phyloP scores from a whole-genome alignment of 2,329 filamentous ascomycete genomes.

The Cordyceps javanica region DNA sequence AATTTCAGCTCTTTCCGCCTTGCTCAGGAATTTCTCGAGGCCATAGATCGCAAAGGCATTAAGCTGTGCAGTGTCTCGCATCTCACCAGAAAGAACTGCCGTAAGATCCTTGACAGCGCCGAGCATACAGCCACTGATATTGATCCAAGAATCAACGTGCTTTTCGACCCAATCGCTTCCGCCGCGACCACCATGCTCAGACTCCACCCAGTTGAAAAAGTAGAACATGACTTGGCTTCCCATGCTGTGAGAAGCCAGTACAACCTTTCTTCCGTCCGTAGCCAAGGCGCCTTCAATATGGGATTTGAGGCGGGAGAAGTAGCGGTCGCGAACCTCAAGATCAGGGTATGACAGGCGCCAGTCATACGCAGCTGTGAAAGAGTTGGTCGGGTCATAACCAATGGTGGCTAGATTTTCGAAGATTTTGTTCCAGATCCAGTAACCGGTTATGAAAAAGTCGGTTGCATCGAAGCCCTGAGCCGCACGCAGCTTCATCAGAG shows the following conservation, averaged over 20 bases:
- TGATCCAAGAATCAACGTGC: constrained; percentile 93
- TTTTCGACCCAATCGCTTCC: constrained; percentile 85
- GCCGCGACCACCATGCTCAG: constrained; percentile 68
- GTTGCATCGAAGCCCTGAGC: constrained; percentile 97
- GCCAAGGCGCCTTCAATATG: constrained; percentile 79
- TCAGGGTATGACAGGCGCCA: constrained; percentile 91
- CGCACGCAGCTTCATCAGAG: constrained; percentile 80
- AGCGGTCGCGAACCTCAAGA: constrained; percentile 84
- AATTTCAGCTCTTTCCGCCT: constrained; percentile 84
- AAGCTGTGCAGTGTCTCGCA: constrained; percentile 95
- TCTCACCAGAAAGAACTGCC: constrained; percentile 88
- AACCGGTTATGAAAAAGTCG: constrained; percentile 86
- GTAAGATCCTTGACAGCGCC: constrained; percentile 87
- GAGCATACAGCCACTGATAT: constrained; percentile 96
- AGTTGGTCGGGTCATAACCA: constrained; percentile 83
- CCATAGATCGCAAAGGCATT: constrained; percentile 97
- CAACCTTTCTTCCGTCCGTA: constrained; percentile 72
- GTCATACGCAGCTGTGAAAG: constrained; percentile 70
- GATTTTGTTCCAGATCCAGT: constrained; percentile 99
- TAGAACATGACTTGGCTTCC: constrained; percentile 91
- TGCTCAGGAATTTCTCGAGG: constrained; percentile 88
- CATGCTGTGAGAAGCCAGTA: constrained; percentile 93
- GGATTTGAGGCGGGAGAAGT: constrained; percentile 84
- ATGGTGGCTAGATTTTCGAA: constrained; percentile 93
- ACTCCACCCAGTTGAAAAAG: constrained; percentile 75